A percentile compares a stretch with the other conserved stretches of the same genome.
Conservation (phyloP, 805 yeast species). For the Spathaspora girioi region DNA sequence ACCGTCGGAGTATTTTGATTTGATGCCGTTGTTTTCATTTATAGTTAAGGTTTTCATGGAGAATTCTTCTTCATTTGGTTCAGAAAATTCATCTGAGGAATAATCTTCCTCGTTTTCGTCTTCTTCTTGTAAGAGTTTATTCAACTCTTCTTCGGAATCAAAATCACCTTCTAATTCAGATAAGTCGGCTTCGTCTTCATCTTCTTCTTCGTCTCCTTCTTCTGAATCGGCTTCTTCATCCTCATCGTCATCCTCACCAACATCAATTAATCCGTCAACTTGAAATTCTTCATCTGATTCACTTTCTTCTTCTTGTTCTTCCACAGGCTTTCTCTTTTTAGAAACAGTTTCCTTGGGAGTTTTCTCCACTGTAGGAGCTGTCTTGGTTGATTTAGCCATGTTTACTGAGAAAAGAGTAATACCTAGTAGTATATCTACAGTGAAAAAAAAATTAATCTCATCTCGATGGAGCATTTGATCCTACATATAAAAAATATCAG, state of each 20-base stretch:
- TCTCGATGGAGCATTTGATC: slow-evolving; percentile 1
- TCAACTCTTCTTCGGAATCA: slow-evolving; percentile 63
- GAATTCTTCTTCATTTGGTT: slow-evolving; percentile 53
- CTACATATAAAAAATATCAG: background rate
- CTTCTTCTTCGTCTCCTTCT: slow-evolving; percentile 28
- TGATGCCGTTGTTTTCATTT: slow-evolving; percentile 18
- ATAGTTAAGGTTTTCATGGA: slow-evolving; percentile 48
- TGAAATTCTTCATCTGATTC: slow-evolving; percentile 30
- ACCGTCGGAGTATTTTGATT: slow-evolving; percentile 71
- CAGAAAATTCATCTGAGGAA: slow-evolving; percentile 46
- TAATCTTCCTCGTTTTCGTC: slow-evolving; percentile 43
- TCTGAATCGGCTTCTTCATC: slow-evolving; percentile 24
- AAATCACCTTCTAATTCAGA: slow-evolving; percentile 21
- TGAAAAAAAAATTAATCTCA: slow-evolving; percentile 4
- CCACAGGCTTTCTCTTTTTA: slow-evolving; percentile 15
- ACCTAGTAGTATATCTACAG: background rate
- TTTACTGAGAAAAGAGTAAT: background rate
- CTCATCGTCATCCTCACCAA: slow-evolving; percentile 30
- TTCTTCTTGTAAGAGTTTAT: slow-evolving; percentile 49
- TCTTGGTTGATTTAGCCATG: slow-evolving; percentile 9
- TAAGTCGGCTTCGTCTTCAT: slow-evolving; percentile 25
- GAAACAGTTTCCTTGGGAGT: slow-evolving; percentile 3
- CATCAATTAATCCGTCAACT: slow-evolving; percentile 40
- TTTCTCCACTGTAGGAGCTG: background rate
- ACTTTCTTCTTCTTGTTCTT: slow-evolving; percentile 13